Base-by-base conservation (phyloP, 768 basidiomycete genomes). In the Calocera cornea region DNA sequence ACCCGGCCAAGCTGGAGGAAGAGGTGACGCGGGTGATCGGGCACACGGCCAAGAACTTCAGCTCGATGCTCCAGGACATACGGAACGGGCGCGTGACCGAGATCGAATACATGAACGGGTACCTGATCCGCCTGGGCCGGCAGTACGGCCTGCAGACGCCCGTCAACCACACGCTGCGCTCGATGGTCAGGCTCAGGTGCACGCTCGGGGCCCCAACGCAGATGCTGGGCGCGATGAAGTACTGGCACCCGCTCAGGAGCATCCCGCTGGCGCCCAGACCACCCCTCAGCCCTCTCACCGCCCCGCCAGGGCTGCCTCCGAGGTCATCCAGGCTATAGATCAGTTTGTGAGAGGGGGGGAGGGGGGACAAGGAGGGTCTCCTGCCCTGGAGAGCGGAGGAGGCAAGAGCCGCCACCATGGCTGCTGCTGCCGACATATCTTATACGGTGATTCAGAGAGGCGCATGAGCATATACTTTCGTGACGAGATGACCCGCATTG, bases 31-130 rank as follows among this genome's bases (percentile, higher is more conserved):
- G 82, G 22, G 82, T 92, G 49, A 83, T 85, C 17, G 69, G 79
- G 10, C 66, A 78, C 27, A 95, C 91, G 2, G 78, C 76, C 44
- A 77, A 78, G 16, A 92, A 94, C 73, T 82, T 86, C 65, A 92
- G 92, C 5, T 90, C 88, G 17, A 97, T 92, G 84, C 79, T 93
- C 19, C 74, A 79, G 17, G 92, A 95, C 73, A 75, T 95, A 33
- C 81, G 81, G 70, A 76, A 77, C 34, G 86, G 87, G 47, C 66
- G 72, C n/a, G 69, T 73, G 3, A 94, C 92, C 0, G 94, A 97
- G 78, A 82, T 97, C 27, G 83, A 88, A 19, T 90, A 79, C 72
- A 79, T 97, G 72, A 93, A 90, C 68, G 94, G 95, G 2, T 91
- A 93, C 74, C 75, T 98, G 64, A 73, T 86, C 33, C 76, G 78